These are phyloP conservation scores for Pisolithus tinctorius DNA, from an alignment of 768 basidiomycete genomes.

Conservation along the genomic window DNA sequence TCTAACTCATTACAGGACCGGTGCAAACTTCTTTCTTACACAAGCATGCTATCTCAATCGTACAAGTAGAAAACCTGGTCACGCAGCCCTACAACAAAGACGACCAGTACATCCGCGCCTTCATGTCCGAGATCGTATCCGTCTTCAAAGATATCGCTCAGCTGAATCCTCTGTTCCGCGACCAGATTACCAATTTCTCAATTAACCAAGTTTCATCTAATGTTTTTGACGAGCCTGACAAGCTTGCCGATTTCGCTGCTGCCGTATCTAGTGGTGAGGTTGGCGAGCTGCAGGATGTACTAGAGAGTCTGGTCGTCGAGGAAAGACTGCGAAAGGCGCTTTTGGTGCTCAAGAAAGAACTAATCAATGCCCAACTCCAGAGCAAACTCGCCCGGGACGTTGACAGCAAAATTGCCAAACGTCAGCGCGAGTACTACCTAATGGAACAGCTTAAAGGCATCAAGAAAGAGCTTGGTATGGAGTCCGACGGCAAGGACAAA, in stretches of 20 bases:
- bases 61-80: slow-evolving; percentile 76
- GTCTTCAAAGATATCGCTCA: slow-evolving; percentile 99
- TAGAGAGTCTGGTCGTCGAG: slow-evolving; percentile 80
- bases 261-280: slow-evolving; percentile 94
- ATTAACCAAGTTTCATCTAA: slow-evolving; percentile 89
- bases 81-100: slow-evolving; percentile 86
- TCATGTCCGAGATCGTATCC: slow-evolving; percentile 93
- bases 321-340: slow-evolving; percentile 88
- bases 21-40: slow-evolving; percentile 83
- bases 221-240: slow-evolving; percentile 96
- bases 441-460: slow-evolving; percentile 97
- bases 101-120: slow-evolving; percentile 90
- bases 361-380: slow-evolving; percentile 94
- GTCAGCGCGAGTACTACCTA: slow-evolving; percentile 90
- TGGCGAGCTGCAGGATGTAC: slow-evolving; percentile 84
- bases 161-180: slow-evolving; percentile 94
- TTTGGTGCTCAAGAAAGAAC: slow-evolving; percentile 92
- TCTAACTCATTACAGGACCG: slow-evolving; percentile 35
- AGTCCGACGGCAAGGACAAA: slow-evolving; percentile 92
- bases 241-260: slow-evolving; percentile 94
- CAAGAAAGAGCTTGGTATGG: slow-evolving; percentile 95
- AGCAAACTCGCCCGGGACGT: slow-evolving; percentile 90
- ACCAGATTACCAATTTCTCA: slow-evolving; percentile 95
- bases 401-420: slow-evolving; percentile 89
- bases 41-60: slow-evolving; percentile 77